Evolutionary conservation across 1,139 yeast genomes (phyloP).

Genomic region (Candida albicans): DNA sequence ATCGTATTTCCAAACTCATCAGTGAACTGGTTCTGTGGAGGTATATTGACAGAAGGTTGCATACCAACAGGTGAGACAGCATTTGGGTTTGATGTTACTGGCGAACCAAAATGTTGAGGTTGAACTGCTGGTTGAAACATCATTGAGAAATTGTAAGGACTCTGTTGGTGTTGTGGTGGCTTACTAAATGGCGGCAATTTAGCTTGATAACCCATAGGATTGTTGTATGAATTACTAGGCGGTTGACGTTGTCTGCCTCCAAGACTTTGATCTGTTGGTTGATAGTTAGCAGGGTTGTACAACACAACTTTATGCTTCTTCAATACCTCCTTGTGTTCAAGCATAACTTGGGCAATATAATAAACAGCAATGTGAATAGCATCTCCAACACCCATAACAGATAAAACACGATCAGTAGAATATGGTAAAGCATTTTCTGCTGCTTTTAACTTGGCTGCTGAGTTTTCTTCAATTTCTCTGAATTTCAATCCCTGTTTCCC

Average conservation of each 20-base stretch:
- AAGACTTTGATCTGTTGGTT: conserved; percentile 11
- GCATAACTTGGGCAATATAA: conserved; percentile 65
- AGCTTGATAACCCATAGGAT: conserved; percentile 7
- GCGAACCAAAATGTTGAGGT: conserved; percentile 29
- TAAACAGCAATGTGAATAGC: conserved; percentile 84
- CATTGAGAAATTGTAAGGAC: conserved; percentile 41
- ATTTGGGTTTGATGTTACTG: conserved; percentile 3
- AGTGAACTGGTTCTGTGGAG: conserved; percentile 39
- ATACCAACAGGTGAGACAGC: conserved; percentile 1
- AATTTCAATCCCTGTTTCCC: conserved; percentile 78
- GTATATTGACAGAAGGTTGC: conserved; percentile 16
- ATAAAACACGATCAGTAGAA: conserved; percentile 76
- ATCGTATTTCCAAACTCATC: conserved; percentile 50
- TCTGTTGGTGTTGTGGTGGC: conserved; percentile 15
- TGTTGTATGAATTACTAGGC: conserved; percentile 16
- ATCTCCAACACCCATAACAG: conserved; percentile 79
- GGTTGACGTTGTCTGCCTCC: conserved; percentile 9
- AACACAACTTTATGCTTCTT: conserved; percentile 54
- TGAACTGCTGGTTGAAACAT: conserved; percentile 45
- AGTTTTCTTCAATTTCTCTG: conserved; percentile 78
- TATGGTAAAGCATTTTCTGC: conserved; percentile 74
- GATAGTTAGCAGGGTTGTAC: conserved; percentile 63
- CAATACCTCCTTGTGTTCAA: conserved; percentile 57
- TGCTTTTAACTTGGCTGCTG: conserved; percentile 79
- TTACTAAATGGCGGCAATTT: conserved; percentile 4